Evolutionary conservation across 495 filamentous ascomycete species (phyloP).

Genomic region (Amniculicola lignicola): DNA sequence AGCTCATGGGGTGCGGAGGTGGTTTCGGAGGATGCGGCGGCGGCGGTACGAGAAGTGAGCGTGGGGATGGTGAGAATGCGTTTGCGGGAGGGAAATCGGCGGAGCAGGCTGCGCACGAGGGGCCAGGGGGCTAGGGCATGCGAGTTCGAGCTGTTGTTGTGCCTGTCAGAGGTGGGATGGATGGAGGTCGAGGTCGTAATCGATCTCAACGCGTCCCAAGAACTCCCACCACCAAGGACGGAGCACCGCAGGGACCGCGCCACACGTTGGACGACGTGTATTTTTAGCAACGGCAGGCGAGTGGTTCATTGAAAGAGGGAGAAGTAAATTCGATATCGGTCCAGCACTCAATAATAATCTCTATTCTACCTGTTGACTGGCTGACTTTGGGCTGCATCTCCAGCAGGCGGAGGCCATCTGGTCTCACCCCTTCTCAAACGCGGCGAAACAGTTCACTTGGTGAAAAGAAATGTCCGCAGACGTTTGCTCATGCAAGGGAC

Average conservation of each 20-base stretch:
- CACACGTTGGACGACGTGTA: neutral
- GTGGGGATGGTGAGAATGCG: neutral
- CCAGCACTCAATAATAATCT: too few species aligned
- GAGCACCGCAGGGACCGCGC: slow-evolving; percentile 1
- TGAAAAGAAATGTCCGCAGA: too few species aligned
- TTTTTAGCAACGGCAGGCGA: neutral
- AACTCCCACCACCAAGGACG: too few species aligned
- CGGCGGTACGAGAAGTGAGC: slow-evolving; percentile 15
- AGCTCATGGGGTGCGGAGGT: slow-evolving; percentile 19
- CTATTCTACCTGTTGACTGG: too few species aligned
- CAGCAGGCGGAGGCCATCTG: too few species aligned
- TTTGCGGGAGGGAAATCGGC: neutral
- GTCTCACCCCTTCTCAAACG: too few species aligned
- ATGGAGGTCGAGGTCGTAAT: slow-evolving; percentile 1
- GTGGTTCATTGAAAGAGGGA: too few species aligned
- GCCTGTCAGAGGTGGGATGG: slow-evolving; percentile 1
- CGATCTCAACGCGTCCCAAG: too few species aligned
- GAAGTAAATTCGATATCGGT: too few species aligned
- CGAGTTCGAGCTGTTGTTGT: neutral
- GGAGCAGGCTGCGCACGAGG: neutral
- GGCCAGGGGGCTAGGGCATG: neutral
- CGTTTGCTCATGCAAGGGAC: too few species aligned
- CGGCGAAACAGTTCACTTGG: too few species aligned
- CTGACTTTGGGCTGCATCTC: too few species aligned
- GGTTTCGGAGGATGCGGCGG: slow-evolving; percentile 5